phyloP scores from a whole-genome alignment of 176 grass and related monocot genomes.

The Avena sativa region DNA sequence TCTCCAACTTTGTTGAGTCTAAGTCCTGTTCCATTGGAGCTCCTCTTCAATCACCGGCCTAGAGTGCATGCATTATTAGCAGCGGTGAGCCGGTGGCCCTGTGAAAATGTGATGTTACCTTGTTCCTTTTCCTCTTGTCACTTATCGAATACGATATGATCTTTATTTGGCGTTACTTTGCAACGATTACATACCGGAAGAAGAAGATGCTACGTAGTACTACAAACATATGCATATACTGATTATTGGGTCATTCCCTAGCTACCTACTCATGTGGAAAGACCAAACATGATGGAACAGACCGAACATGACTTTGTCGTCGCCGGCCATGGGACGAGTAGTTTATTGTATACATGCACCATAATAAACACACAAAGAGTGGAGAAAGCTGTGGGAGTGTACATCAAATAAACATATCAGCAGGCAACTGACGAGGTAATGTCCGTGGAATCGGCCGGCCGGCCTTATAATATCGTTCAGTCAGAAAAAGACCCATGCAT shows the following conservation, averaged over 20 bases:
- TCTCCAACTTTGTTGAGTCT: not conserved
- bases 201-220: too few species aligned
- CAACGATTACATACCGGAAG: too few species aligned
- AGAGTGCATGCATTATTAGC: not conserved
- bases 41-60: not conserved
- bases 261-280: not conserved
- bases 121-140: too few species aligned
- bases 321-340: not conserved
- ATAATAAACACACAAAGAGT: too few species aligned
- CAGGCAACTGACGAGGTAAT: not conserved
- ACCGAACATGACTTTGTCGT: not conserved
- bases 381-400: not conserved
- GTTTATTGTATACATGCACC: too few species aligned
- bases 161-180: too few species aligned
- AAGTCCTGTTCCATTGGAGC: not conserved
- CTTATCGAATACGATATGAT: too few species aligned
- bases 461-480: not conserved
- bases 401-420: not conserved
- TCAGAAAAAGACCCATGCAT: not conserved
- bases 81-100: too few species aligned
- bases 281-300: not conserved
- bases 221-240: too few species aligned
- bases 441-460: not conserved
- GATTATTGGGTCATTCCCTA: too few species aligned
- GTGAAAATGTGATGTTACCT: too few species aligned